Conservation (phyloP, 192 early-diverging fungal genomes). For the Podila clonocystis region DNA sequence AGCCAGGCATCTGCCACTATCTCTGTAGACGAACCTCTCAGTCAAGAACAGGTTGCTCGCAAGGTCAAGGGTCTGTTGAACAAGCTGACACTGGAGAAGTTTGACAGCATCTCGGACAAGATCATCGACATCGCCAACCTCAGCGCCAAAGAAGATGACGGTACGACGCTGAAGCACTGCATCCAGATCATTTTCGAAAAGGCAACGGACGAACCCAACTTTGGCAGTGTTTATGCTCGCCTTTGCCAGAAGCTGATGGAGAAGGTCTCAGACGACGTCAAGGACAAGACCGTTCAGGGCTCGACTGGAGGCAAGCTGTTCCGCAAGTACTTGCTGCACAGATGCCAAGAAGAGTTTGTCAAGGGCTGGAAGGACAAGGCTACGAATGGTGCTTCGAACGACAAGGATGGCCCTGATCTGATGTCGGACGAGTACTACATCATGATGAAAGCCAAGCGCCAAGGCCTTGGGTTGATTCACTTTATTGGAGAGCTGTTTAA, state of each 20-base stretch:
- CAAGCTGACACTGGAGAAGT: conserved; percentile 97
- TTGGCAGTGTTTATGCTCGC: conserved; percentile 89
- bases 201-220: conserved; percentile 94
- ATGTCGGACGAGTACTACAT: conserved; percentile 86
- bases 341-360: conserved; percentile 97
- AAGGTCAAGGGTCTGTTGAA: conserved; percentile 93
- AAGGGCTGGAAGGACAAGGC: conserved; percentile 86
- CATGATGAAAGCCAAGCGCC: conserved; percentile 91
- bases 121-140: conserved; percentile 83
- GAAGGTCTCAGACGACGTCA: conserved; percentile 60
- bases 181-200: conserved; percentile 94
- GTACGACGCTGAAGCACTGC: conserved; percentile 80
- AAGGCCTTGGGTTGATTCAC: conserved; percentile 89
- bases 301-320: conserved; percentile 76
- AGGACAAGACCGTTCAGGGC: conserved; percentile 69
- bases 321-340: conserved; percentile 91
- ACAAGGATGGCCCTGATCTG: conserved; percentile 70
- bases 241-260: conserved; percentile 88
- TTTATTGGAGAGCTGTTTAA: conserved; percentile 98
- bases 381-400: conserved; percentile 60
- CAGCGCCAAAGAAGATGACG: conserved; percentile 71
- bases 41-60: conserved; percentile 71
- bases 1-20: conserved; percentile 50
- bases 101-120: conserved; percentile 85
- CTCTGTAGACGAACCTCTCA: conserved; percentile 51